Evolutionary conservation across 2,329 filamentous ascomycete genomes (phyloP).

Genomic region (Arthrobotrys musiformis): DNA sequence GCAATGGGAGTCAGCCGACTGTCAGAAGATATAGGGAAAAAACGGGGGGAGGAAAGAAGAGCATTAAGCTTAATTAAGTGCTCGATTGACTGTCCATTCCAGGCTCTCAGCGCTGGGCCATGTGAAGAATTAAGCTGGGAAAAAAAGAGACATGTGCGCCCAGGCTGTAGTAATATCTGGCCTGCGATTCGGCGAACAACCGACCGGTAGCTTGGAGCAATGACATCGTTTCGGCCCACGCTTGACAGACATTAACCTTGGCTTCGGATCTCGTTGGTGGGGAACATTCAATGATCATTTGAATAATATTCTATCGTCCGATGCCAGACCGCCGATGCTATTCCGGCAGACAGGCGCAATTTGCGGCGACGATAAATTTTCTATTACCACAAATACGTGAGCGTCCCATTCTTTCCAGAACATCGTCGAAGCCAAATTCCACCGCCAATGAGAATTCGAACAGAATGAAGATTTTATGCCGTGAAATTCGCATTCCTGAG

Average conservation of each 20-base stretch:
- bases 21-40: neutral
- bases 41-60: neutral
- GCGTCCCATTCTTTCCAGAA: no score
- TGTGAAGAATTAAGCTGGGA: conserved; percentile 38
- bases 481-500: neutral
- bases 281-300: no score
- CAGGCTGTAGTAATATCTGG: conserved; percentile 33
- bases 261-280: conserved; percentile 28
- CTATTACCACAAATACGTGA: no score
- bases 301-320: no score
- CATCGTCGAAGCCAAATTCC: no score
- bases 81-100: neutral
- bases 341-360: no score
- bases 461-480: neutral
- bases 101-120: conserved; percentile 5
- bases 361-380: no score
- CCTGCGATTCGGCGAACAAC: conserved; percentile 52
- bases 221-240: conserved; percentile 27
- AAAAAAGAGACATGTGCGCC: conserved; percentile 40
- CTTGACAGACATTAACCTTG: conserved; percentile 24
- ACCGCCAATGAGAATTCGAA: no score
- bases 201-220: conserved; percentile 23
- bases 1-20: neutral
- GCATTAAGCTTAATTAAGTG: no score
- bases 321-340: no score